Evolutionary conservation across 768 basidiomycete genomes (phyloP).

Genomic region (Crucibulum laeve): DNA sequence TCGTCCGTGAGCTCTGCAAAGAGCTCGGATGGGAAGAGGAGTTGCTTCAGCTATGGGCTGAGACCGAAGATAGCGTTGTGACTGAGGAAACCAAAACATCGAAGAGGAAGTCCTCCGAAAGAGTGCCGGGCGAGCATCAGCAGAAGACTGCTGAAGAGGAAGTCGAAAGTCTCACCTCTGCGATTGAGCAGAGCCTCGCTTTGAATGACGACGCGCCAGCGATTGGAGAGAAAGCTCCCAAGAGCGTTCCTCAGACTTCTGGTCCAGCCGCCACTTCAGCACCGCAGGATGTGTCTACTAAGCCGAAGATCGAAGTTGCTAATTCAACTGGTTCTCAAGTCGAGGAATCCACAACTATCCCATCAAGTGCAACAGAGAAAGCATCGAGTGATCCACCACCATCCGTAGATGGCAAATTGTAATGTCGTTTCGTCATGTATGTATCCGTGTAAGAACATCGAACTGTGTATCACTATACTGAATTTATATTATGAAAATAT

Average conservation of each 20-base stretch:
- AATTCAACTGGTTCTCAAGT: too few species aligned
- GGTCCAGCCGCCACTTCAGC: background rate
- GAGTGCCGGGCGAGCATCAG: background rate
- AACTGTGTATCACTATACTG: background rate
- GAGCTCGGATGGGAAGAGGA: constrained; percentile 76
- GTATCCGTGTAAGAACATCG: background rate
- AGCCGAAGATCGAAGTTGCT: too few species aligned
- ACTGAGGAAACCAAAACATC: background rate
- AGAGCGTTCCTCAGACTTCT: background rate
- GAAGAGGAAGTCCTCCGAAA: constrained; percentile 2
- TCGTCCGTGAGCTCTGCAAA: constrained; percentile 54
- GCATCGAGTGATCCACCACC: too few species aligned
- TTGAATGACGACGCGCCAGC: constrained; percentile 12
- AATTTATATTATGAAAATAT: background rate
- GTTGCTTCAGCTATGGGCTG: constrained; percentile 49
- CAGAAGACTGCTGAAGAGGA: constrained; percentile 16
- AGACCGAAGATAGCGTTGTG: constrained; percentile 31
- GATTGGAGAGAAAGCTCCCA: background rate
- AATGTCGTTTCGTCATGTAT: too few species aligned
- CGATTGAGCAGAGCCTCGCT: constrained; percentile 24
- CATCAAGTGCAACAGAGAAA: too few species aligned
- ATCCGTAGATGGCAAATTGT: too few species aligned
- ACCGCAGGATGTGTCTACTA: background rate
- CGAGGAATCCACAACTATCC: too few species aligned
- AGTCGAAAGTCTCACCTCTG: constrained; percentile 27